Percentiles rank a stretch among this genome's conserved stretches.
Evolutionary conservation across 192 early-diverging fungal species (phyloP).

Genomic region (Pilaira anomala): DNA sequence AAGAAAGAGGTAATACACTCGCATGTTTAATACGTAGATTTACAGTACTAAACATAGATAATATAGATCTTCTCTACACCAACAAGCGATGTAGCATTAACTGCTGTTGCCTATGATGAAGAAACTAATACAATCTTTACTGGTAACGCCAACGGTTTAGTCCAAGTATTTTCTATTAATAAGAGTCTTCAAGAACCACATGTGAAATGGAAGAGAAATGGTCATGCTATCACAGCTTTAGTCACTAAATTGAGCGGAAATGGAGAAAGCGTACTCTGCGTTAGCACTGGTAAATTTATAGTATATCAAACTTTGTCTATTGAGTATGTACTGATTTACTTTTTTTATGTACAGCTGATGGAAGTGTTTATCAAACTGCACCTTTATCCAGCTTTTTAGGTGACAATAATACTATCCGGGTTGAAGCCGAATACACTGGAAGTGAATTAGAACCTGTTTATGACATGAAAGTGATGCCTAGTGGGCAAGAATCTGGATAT

Average conservation of each 20-base stretch:
- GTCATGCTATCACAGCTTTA: slow-evolving; percentile 12
- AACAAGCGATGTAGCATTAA: slow-evolving; percentile 24
- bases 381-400: slow-evolving; percentile 1
- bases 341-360: slow-evolving; percentile 20
- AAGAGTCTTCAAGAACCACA: slow-evolving; percentile 16
- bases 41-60: neutral
- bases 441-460: slow-evolving; percentile 26
- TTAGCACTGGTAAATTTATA: slow-evolving; percentile 20
- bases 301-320: too few species aligned
- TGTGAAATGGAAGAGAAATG: slow-evolving; percentile 17
- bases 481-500: neutral
- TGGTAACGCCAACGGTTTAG: slow-evolving; percentile 46
- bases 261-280: slow-evolving; percentile 5
- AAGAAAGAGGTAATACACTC: slow-evolving; percentile 50
- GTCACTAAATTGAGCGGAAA: slow-evolving; percentile 9
- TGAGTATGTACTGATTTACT: neutral
- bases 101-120: slow-evolving; percentile 37
- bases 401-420: neutral
- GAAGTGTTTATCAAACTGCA: slow-evolving; percentile 26
- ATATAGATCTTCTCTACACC: slow-evolving; percentile 41
- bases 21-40: neutral
- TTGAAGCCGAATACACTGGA: slow-evolving; percentile 28
- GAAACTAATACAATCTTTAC: slow-evolving; percentile 32
- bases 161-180: slow-evolving; percentile 43
- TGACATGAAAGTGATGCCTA: slow-evolving; percentile 3